Percentiles rank a stretch among this genome's conserved stretches.
Evolutionary conservation across 495 filamentous ascomycete genomes (phyloP).

Genomic region (Aspergillus sparsus): DNA sequence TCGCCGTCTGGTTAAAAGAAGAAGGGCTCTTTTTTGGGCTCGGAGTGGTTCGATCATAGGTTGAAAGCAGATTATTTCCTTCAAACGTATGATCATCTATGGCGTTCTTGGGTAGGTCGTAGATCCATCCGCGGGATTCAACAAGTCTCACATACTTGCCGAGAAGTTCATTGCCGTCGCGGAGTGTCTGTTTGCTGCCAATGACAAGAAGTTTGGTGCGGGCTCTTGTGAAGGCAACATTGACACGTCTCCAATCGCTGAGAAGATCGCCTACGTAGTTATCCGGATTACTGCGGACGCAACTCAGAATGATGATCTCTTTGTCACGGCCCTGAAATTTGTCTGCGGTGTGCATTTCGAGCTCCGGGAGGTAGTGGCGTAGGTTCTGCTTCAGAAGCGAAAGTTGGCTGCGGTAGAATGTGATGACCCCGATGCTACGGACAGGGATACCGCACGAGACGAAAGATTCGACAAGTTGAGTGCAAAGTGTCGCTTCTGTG

Average conservation of each 20-base stretch:
- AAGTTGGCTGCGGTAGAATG: slow-evolving; percentile 95
- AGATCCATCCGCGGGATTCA: slow-evolving; percentile 71
- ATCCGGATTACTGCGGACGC: slow-evolving; percentile 82
- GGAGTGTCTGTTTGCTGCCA: slow-evolving; percentile 74
- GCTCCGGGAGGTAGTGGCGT: slow-evolving; percentile 50
- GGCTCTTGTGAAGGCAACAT: slow-evolving; percentile 91
- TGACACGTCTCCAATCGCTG: slow-evolving; percentile 89
- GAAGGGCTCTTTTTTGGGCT: slow-evolving; percentile 27
- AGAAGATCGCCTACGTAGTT: slow-evolving; percentile 83
- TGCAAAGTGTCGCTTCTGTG: slow-evolving; percentile 70
- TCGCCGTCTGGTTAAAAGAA: slow-evolving; percentile 21
- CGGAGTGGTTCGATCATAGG: slow-evolving; percentile 19
- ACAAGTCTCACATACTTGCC: slow-evolving; percentile 73
- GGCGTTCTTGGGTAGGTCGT: slow-evolving; percentile 64
- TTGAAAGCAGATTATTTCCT: slow-evolving; percentile 20
- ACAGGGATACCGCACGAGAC: slow-evolving; percentile 72
- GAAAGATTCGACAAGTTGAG: slow-evolving; percentile 76
- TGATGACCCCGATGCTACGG: slow-evolving; percentile 88
- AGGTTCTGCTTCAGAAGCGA: slow-evolving; percentile 58
- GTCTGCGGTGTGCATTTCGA: slow-evolving; percentile 96
- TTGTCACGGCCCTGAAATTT: slow-evolving; percentile 97
- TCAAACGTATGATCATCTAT: slow-evolving; percentile 69
- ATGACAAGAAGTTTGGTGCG: slow-evolving; percentile 86
- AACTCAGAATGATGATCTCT: slow-evolving; percentile 79
- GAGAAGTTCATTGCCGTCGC: slow-evolving; percentile 72